A percentile compares a stretch with the other conserved stretches of the same genome.
Conservation (phyloP, 2,329 filamentous ascomycete species). For the Aspergillus luchuensis region DNA sequence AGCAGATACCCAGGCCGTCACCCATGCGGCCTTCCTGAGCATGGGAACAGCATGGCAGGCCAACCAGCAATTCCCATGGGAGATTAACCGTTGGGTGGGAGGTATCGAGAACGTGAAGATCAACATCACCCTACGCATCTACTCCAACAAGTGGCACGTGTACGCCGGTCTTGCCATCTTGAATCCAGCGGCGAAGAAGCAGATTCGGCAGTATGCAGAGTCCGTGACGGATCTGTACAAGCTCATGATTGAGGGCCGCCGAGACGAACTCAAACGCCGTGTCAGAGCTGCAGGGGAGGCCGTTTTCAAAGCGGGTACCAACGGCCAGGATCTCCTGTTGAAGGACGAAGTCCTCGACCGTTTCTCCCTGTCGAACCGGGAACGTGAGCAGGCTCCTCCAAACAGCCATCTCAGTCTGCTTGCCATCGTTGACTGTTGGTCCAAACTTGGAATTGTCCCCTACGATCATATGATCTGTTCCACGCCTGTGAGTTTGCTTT, state of each 20-base stretch:
- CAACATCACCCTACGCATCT: conserved; percentile 96
- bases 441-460: conserved; percentile 85
- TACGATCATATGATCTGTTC: conserved; percentile 99
- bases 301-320: conserved; percentile 60
- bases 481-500: conserved; percentile 67
- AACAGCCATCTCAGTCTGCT: conserved; percentile 94
- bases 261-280: conserved; percentile 70
- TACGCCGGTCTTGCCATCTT: conserved; percentile 96
- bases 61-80: conserved; percentile 95
- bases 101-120: conserved; percentile 99
- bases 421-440: conserved; percentile 99
- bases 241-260: conserved; percentile 86
- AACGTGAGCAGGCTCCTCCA: conserved; percentile 65
- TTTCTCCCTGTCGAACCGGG: conserved; percentile 76
- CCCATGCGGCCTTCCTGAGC: conserved; percentile 91
- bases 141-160: conserved; percentile 98
- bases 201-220: conserved; percentile 91
- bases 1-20: conserved; percentile 96
- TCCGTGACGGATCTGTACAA: conserved; percentile 95
- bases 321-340: conserved; percentile 68
- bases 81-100: conserved; percentile 89
- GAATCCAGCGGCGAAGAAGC: conserved; percentile 86
- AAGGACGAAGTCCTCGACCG: conserved; percentile 80
- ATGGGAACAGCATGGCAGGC: conserved; percentile 99
- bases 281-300: conserved; percentile 78